Conservation (phyloP, 2,329 filamentous ascomycete species). For the Pseudogymnoascus sp. region DNA sequence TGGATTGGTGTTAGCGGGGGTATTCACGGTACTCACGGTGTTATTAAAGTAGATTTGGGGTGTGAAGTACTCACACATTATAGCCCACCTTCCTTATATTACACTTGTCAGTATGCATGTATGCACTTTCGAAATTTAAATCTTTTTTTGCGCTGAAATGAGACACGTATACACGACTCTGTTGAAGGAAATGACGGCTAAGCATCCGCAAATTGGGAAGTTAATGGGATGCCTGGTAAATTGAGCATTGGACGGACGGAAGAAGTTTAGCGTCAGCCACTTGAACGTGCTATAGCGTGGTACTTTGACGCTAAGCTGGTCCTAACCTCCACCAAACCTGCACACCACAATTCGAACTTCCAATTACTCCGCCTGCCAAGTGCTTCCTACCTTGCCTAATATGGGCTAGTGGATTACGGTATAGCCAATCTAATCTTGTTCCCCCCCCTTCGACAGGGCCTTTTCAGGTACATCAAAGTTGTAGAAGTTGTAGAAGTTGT, state of each 20-base stretch:
- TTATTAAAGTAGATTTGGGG: neutral
- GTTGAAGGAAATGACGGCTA: constrained; percentile 4
- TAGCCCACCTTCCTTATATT: neutral
- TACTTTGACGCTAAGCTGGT: too few species aligned
- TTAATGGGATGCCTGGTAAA: neutral
- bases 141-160: neutral
- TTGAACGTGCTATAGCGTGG: neutral
- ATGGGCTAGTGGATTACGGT: neutral
- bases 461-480: neutral
- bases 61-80: neutral
- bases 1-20: neutral
- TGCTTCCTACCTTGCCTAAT: neutral
- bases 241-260: neutral
- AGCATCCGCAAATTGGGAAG: constrained; percentile 5
- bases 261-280: neutral
- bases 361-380: constrained; percentile 9
- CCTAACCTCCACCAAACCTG: neutral
- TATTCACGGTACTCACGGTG: neutral
- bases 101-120: neutral
- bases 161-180: neutral
- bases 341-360: constrained; percentile 9
- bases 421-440: constrained; percentile 7
- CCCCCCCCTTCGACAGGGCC: neutral
- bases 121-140: neutral
- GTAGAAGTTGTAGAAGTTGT: neutral